Conservation (phyloP, 768 basidiomycete genomes). For the Arthromyces matolae region DNA sequence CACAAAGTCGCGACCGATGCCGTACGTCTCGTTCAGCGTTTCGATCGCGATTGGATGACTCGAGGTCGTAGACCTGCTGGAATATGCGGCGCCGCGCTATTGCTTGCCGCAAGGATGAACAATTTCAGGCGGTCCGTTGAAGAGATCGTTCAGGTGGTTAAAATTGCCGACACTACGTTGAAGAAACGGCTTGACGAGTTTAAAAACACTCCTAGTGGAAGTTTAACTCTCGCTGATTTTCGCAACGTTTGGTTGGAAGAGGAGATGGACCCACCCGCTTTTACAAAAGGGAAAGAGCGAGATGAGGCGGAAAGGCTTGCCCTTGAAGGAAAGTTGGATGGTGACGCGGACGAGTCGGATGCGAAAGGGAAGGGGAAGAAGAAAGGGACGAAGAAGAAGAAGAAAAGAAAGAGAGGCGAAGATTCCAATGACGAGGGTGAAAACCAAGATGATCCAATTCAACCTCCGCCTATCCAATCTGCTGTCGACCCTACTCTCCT, state of each 20-base stretch:
- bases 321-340: constrained; percentile 27
- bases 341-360: constrained; percentile 25
- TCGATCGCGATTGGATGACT: constrained; percentile 97
- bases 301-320: constrained; percentile 55
- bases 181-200: constrained; percentile 95
- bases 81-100: constrained; percentile 92
- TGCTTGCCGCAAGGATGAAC: constrained; percentile 97
- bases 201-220: constrained; percentile 82
- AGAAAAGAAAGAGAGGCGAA: constrained; percentile 35
- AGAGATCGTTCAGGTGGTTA: constrained; percentile 98
- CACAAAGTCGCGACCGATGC: constrained; percentile 91
- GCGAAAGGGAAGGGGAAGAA: constrained; percentile 31
- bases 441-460: constrained; percentile 23
- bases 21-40: constrained; percentile 86
- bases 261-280: constrained; percentile 89
- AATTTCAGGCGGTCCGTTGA: constrained; percentile 91
- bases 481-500: constrained; percentile 57
- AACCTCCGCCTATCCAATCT: constrained; percentile 18
- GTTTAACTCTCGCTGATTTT: constrained; percentile 85
- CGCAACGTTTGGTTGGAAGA: constrained; percentile 88
- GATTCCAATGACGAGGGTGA: constrained; percentile 30
- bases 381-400: constrained; percentile 32
- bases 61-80: constrained; percentile 93
- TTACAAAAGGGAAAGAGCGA: constrained; percentile 68
- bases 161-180: constrained; percentile 94